Percentiles rank a stretch among this genome's conserved stretches.
phyloP scores from a whole-genome alignment of 768 basidiomycete genomes.

The Boletus sensibilis region DNA sequence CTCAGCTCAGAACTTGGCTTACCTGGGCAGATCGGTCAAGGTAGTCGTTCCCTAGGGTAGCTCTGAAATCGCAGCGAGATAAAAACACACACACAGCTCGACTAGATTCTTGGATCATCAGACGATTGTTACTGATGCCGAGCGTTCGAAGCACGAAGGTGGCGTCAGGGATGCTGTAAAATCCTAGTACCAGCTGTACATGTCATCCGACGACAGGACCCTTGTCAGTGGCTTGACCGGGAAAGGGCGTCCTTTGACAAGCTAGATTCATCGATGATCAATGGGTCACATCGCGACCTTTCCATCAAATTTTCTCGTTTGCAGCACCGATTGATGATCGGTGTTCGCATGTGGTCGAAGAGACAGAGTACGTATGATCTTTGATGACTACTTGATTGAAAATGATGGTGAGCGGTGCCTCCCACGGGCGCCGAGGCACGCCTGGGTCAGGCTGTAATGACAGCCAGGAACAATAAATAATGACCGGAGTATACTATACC shows the following conservation, averaged over 20 bases:
- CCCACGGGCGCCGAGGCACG: conserved; percentile 4
- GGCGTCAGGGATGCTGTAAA: conserved; percentile 5
- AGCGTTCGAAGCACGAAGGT: not conserved
- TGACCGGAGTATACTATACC: not conserved
- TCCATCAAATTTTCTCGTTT: not conserved
- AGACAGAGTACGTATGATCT: not conserved
- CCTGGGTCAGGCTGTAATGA: not conserved
- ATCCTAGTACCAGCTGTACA: not conserved
- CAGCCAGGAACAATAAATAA: conserved; percentile 3
- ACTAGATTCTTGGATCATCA: not conserved
- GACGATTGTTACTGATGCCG: not conserved
- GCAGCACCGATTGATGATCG: conserved; percentile 13
- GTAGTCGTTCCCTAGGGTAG: too few species aligned
- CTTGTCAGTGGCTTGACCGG: conserved; percentile 7
- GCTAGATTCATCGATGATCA: not conserved
- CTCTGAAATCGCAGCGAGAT: not conserved
- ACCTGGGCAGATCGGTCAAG: not conserved
- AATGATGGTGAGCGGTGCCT: not conserved
- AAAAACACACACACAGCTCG: not conserved
- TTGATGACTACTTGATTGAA: not conserved
- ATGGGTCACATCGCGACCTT: not conserved
- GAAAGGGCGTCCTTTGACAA: conserved; percentile 1
- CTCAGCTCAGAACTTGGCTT: not conserved
- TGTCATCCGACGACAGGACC: conserved; percentile 9
- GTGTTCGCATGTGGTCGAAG: not conserved